Evolutionary conservation across 768 basidiomycete genomes (phyloP).

Genomic region (Ramaria rubella): DNA sequence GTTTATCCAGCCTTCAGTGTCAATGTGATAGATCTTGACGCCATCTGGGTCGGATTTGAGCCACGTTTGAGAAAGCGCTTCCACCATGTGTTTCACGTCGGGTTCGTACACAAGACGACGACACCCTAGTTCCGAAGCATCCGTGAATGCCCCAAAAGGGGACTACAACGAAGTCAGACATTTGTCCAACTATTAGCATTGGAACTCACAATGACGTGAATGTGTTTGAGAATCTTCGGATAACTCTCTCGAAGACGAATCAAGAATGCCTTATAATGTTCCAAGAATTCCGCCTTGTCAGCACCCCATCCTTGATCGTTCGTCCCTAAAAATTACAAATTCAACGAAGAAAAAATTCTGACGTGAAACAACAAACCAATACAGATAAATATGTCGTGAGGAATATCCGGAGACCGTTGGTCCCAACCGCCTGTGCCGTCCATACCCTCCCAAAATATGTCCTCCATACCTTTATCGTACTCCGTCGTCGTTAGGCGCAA

Average conservation of each 20-base stretch:
- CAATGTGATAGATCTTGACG: neutral
- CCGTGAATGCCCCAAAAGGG: constrained; percentile 1
- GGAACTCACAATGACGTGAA: constrained; percentile 4
- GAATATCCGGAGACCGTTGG: neutral
- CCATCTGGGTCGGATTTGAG: neutral
- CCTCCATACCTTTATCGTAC: constrained; percentile 2
- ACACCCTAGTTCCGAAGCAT: neutral
- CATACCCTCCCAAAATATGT: constrained; percentile 8
- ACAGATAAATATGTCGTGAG: constrained; percentile 5
- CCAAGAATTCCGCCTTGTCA: constrained; percentile 1
- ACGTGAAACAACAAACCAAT: neutral
- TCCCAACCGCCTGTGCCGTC: constrained; percentile 1
- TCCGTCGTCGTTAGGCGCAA: neutral
- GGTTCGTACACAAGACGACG: neutral
- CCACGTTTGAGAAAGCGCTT: neutral
- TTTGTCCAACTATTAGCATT: neutral
- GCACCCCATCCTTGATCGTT: constrained; percentile 1
- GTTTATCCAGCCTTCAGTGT: constrained; percentile 7
- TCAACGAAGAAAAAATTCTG: neutral
- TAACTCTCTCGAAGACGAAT: constrained; percentile 4
- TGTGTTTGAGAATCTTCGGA: neutral
- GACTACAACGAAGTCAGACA: neutral
- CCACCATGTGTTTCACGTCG: constrained; percentile 2
- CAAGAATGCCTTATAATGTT: constrained; percentile 4
- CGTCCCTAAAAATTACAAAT: neutral